These are phyloP conservation scores for Emmonsia crescens DNA, from an alignment of 2,329 filamentous ascomycete genomes.

Conservation along the genomic window DNA sequence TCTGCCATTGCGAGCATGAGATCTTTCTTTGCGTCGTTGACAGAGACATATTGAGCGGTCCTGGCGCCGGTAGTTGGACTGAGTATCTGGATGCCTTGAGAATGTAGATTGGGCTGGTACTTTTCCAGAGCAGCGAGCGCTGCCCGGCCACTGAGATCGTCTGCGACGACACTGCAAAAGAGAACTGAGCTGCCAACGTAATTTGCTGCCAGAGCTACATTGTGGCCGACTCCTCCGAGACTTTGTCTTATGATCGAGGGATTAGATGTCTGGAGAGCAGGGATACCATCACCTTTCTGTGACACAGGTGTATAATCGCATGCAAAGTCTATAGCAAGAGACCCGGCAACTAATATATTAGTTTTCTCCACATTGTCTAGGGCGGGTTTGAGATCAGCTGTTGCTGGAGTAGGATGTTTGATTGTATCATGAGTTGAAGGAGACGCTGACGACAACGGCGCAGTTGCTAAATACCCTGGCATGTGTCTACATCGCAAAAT, in stretches of 20 bases:
- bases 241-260: conserved; percentile 69
- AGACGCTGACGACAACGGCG: conserved; percentile 15
- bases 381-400: conserved; percentile 5
- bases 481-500: conserved; percentile 24
- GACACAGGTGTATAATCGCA: conserved; percentile 59
- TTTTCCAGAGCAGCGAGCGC: conserved; percentile 55
- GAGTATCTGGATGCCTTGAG: conserved; percentile 50
- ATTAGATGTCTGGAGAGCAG: conserved; percentile 66
- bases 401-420: conserved; percentile 6
- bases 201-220: conserved; percentile 77
- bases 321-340: conserved; percentile 74
- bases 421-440: conserved; percentile 16
- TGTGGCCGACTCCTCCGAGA: conserved; percentile 83
- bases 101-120: conserved; percentile 52
- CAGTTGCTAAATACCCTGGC: conserved; percentile 21
- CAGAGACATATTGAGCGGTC: conserved; percentile 82
- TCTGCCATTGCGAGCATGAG: conserved; percentile 92
- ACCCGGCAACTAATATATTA: conserved; percentile 81
- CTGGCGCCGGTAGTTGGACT: conserved; percentile 44
- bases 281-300: conserved; percentile 25
- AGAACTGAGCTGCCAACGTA: conserved; percentile 55
- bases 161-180: conserved; percentile 69
- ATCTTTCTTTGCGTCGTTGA: conserved; percentile 75
- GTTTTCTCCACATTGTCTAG: conserved; percentile 23
- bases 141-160: conserved; percentile 66